phyloP scores from a whole-genome alignment of 1,284 basidiomycete species.

The Ceratobasidium sp. region DNA sequence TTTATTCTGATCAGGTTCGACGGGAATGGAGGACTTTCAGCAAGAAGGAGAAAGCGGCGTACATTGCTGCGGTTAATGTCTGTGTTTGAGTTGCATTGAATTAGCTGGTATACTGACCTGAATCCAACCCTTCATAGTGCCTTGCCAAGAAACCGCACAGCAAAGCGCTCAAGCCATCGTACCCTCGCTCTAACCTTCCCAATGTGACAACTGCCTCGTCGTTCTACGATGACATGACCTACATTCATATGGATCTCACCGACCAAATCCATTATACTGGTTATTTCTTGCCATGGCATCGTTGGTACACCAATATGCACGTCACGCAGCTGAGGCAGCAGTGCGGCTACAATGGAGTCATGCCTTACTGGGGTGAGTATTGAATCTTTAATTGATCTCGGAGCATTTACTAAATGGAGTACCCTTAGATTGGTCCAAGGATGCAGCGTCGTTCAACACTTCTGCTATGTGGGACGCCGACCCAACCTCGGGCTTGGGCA shows the following conservation, averaged over 20 bases:
- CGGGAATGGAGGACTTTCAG: slow-evolving; percentile 34
- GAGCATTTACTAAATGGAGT: background rate
- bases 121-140: background rate
- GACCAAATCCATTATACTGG: slow-evolving; percentile 39
- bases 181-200: slow-evolving; percentile 23
- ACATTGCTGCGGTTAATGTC: slow-evolving; percentile 34
- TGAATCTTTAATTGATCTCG: background rate
- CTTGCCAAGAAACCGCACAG: slow-evolving; percentile 28
- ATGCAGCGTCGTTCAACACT: slow-evolving; percentile 34
- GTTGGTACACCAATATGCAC: slow-evolving; percentile 16
- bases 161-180: slow-evolving; percentile 20
- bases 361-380: slow-evolving; percentile 40
- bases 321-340: background rate
- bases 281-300: slow-evolving; percentile 29
- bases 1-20: slow-evolving; percentile 4
- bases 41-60: slow-evolving; percentile 32
- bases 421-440: slow-evolving; percentile 32
- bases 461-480: slow-evolving; percentile 34
- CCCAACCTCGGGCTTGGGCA: slow-evolving; percentile 30
- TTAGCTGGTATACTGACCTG: background rate
- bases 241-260: slow-evolving; percentile 40
- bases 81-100: background rate
- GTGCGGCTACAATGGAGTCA: slow-evolving; percentile 41
- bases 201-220: slow-evolving; percentile 3
- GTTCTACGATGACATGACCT: slow-evolving; percentile 36